These are phyloP conservation scores for Chrysoporthe austroafricana DNA, from an alignment of 2,329 filamentous ascomycete species.

Conservation along the genomic window DNA sequence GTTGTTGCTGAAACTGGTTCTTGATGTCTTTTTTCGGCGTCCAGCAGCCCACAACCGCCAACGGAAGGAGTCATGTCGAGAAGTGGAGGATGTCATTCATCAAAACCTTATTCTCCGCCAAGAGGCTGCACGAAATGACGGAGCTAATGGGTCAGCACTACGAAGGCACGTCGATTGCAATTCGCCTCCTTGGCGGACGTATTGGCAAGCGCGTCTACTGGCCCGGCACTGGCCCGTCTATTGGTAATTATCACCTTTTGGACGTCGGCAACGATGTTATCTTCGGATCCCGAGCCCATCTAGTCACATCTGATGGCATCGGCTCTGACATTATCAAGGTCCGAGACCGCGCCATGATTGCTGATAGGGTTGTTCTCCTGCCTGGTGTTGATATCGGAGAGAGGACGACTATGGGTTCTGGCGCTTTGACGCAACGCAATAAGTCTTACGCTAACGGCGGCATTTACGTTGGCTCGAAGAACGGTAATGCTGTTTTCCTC, in stretches of 20 bases:
- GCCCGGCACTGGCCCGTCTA: conserved; percentile 58
- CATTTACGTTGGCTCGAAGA: conserved; percentile 57
- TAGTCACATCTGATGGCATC: conserved; percentile 56
- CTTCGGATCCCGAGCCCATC: conserved; percentile 58
- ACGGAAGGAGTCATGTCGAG: conserved; percentile 41
- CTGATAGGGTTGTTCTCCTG: conserved; percentile 56
- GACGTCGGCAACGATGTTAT: conserved; percentile 63
- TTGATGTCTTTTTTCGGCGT: conserved; percentile 47
- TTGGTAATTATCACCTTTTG: conserved; percentile 58
- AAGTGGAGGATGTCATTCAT: conserved; percentile 51
- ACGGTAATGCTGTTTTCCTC: conserved; percentile 52
- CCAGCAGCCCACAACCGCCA: conserved; percentile 39
- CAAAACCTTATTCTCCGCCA: conserved; percentile 47
- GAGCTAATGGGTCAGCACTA: conserved; percentile 59
- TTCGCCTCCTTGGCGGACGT: conserved; percentile 55
- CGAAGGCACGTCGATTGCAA: conserved; percentile 54
- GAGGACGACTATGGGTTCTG: conserved; percentile 56
- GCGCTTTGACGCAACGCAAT: conserved; percentile 52
- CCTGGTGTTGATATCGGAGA: conserved; percentile 55
- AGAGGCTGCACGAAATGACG: conserved; percentile 51
- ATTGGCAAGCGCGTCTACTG: conserved; percentile 59
- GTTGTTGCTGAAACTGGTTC: conserved; percentile 43
- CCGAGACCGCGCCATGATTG: conserved; percentile 57
- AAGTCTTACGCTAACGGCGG: conserved; percentile 48
- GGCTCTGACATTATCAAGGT: conserved; percentile 54